These are phyloP conservation scores for Fusarium aywerte DNA, from an alignment of 2,329 filamentous ascomycete genomes.

Conservation along the genomic window DNA sequence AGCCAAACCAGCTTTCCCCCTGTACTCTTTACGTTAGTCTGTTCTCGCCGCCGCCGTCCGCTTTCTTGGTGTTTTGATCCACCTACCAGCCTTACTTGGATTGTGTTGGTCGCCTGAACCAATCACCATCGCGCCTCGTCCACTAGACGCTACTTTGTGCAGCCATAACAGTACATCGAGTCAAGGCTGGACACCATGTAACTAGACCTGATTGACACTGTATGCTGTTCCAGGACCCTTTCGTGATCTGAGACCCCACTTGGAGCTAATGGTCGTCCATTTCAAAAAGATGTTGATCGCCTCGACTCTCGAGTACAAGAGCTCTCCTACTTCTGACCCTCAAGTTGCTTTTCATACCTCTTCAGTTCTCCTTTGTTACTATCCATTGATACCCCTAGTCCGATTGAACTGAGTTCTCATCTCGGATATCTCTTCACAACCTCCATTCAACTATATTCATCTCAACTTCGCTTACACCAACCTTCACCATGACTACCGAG, in stretches of 20 bases:
- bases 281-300: slow-evolving; percentile 35
- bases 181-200: slow-evolving; percentile 12
- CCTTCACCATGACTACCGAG: slow-evolving; percentile 71
- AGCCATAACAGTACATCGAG: slow-evolving; percentile 21
- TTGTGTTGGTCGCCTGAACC: slow-evolving; percentile 1
- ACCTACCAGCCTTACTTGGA: slow-evolving; percentile 35
- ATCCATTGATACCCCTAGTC: background rate
- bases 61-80: slow-evolving; percentile 33
- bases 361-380: background rate
- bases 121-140: slow-evolving; percentile 3
- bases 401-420: background rate
- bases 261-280: slow-evolving; percentile 10
- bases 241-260: slow-evolving; percentile 26
- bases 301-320: slow-evolving; percentile 29
- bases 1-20: slow-evolving; percentile 12
- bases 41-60: slow-evolving; percentile 20
- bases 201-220: slow-evolving; percentile 16
- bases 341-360: slow-evolving; percentile 5
- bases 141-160: slow-evolving; percentile 13
- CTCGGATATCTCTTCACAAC: background rate
- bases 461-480: slow-evolving; percentile 1
- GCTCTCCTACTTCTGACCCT: slow-evolving; percentile 9
- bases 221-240: slow-evolving; percentile 10
- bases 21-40: background rate
- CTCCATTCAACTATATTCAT: background rate